Base-by-base conservation (phyloP, 2,329 filamentous ascomycete species). In the Talaromyces atroroseus region DNA sequence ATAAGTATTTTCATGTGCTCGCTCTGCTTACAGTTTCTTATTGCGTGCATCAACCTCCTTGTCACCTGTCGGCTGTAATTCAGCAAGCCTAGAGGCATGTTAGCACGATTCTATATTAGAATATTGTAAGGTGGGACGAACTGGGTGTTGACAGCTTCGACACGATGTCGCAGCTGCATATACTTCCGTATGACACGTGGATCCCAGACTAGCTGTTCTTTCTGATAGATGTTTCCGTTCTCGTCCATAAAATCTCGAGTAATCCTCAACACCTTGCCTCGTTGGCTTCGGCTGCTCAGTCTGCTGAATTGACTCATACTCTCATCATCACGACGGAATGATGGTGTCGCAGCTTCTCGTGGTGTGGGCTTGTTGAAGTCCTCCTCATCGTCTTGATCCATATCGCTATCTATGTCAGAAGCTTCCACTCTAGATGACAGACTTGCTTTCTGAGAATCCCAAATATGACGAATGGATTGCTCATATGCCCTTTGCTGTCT, bases 401-500 rank as follows among this genome's bases (percentile, higher is more conserved):
- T 80, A 58, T 89, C 86, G 65, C 80, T 81, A 49, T 91, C 87
- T 8, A 82, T 77, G 62, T 94, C 89, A 32, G 90, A 90, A 59
- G 90, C 86, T 58, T 90, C 86, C 48, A 86, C 81, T 1, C 77
- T 77, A 57, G 94, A 88, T 6, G 86, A 86, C 6, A 97, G 78
- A 52, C 87, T 92, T 14, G 82, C 76, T 71, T 88, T 90, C 71
- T 97, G 92, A 62, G 88, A 86, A 59, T 90, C 86, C 94, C 94
- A 99, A 59, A 97, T 96, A 59, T 89, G 85, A 56, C 86, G 84
- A 63, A 99, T 96, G 21, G 90, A 90, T 53, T 92, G 87, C 63
- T 95, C 90, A 70, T 99, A 99, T 65, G 90, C 88, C 60, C 85
- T 86, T 67, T 97, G 90, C 71, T 99, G 94, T 63, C 89, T 87